Evolutionary conservation across 192 early-diverging fungal genomes (phyloP).

Genomic region (Ramicandelaber brevisporus): DNA sequence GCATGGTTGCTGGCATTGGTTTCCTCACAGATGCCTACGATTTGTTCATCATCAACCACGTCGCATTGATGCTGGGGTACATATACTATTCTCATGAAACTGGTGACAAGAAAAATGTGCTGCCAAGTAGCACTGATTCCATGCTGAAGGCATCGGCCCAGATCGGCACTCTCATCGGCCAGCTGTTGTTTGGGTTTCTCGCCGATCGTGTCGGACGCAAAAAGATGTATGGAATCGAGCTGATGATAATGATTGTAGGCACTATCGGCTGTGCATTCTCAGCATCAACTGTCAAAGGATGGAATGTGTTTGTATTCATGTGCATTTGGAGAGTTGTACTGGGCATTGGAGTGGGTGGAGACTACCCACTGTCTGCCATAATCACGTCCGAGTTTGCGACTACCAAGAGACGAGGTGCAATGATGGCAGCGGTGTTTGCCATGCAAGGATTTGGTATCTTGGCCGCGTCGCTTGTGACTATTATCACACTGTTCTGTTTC

Average conservation of each 20-base stretch:
- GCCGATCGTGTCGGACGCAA: slow-evolving; percentile 75
- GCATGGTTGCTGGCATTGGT: slow-evolving; percentile 44
- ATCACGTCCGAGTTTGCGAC: slow-evolving; percentile 82
- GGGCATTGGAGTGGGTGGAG: slow-evolving; percentile 80
- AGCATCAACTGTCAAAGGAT: slow-evolving; percentile 29
- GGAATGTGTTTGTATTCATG: slow-evolving; percentile 34
- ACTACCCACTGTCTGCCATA: slow-evolving; percentile 75
- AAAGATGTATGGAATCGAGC: slow-evolving; percentile 70
- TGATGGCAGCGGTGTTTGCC: slow-evolving; percentile 75
- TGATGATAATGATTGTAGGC: slow-evolving; percentile 69
- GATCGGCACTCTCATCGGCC: slow-evolving; percentile 73
- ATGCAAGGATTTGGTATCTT: slow-evolving; percentile 84
- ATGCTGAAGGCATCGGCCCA: slow-evolving; percentile 66
- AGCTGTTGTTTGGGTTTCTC: slow-evolving; percentile 62
- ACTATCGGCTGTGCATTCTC: slow-evolving; percentile 53
- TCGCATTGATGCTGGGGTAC: slow-evolving; percentile 55
- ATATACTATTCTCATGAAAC: slow-evolving; percentile 21
- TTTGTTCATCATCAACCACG: slow-evolving; percentile 69
- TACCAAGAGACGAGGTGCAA: slow-evolving; percentile 52
- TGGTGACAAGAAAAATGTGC: slow-evolving; percentile 10
- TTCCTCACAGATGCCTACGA: slow-evolving; percentile 87
- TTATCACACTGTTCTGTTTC: slow-evolving; percentile 41
- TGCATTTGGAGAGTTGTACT: slow-evolving; percentile 70
- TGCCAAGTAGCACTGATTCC: slow-evolving; percentile 43
- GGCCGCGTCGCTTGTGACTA: slow-evolving; percentile 42